phyloP scores from a whole-genome alignment of 1,139 yeast species.

The Meyerozyma carpophila region DNA sequence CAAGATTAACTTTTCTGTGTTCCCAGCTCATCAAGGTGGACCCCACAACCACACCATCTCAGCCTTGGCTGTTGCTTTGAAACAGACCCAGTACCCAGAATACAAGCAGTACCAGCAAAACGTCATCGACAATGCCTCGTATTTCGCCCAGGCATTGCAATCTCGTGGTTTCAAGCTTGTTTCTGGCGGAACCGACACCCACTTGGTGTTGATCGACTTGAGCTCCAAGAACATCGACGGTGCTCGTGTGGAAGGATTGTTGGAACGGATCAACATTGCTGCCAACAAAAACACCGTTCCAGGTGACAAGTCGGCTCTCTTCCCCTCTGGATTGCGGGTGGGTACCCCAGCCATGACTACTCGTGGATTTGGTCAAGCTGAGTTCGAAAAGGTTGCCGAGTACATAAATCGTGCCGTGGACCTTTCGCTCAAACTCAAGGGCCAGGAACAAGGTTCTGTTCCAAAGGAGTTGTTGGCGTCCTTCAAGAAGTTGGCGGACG shows the following conservation, averaged over 20 bases:
- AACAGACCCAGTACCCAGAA: constrained; percentile 90
- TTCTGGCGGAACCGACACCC: constrained; percentile 94
- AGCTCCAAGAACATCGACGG: constrained; percentile 92
- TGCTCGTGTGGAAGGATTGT: constrained; percentile 93
- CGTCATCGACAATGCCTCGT: constrained; percentile 86
- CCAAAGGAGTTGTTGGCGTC: constrained; percentile 60
- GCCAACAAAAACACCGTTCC: constrained; percentile 97
- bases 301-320: constrained; percentile 95
- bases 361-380: constrained; percentile 87
- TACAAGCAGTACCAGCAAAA: constrained; percentile 86
- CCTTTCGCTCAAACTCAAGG: constrained; percentile 54
- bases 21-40: constrained; percentile 99
- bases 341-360: constrained; percentile 99
- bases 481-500: constrained; percentile 62
- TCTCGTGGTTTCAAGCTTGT: constrained; percentile 76
- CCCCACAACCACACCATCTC: constrained; percentile 99
- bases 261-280: constrained; percentile 94
- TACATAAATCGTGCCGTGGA: constrained; percentile 83
- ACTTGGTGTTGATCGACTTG: constrained; percentile 86
- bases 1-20: constrained; percentile 94
- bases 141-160: constrained; percentile 69
- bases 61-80: constrained; percentile 93
- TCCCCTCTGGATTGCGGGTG: constrained; percentile 96
- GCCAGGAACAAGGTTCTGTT: constrained; percentile 53
- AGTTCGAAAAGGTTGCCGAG: constrained; percentile 74